These are phyloP conservation scores for Phialophora macrospora DNA, from an alignment of 2,329 filamentous ascomycete genomes.

Conservation along the genomic window DNA sequence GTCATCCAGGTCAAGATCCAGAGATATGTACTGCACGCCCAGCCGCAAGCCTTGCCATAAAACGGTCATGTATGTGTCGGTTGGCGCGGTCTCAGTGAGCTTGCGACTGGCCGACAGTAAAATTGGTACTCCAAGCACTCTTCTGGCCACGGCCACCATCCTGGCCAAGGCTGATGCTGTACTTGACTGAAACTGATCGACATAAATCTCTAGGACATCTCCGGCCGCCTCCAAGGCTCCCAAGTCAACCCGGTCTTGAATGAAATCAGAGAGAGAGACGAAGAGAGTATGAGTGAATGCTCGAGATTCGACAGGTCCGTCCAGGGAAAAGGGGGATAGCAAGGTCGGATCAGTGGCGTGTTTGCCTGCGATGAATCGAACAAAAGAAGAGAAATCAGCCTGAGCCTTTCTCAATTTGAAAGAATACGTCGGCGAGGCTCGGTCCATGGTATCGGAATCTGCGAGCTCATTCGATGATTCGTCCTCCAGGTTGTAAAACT, in stretches of 20 bases:
- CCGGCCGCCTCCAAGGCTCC: slow-evolving; percentile 62
- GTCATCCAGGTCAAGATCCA: slow-evolving; percentile 46
- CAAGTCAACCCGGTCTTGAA: slow-evolving; percentile 49
- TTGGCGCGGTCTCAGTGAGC: slow-evolving; percentile 7
- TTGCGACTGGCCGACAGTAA: slow-evolving; percentile 25
- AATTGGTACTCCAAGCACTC: slow-evolving; percentile 61
- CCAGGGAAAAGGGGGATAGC: slow-evolving; percentile 66
- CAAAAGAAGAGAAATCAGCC: slow-evolving; percentile 64
- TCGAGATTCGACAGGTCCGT: slow-evolving; percentile 63
- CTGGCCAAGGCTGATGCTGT: slow-evolving; percentile 58
- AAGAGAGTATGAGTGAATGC: slow-evolving; percentile 53
- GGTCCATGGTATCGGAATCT: slow-evolving; percentile 43
- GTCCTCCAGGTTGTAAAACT: slow-evolving; percentile 57
- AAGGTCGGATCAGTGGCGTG: slow-evolving; percentile 57
- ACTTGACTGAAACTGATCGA: slow-evolving; percentile 62
- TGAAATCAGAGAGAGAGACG: slow-evolving; percentile 46
- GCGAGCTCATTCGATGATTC: slow-evolving; percentile 44
- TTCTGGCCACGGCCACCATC: slow-evolving; percentile 62
- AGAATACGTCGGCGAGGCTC: slow-evolving; percentile 52
- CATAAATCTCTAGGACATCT: slow-evolving; percentile 65
- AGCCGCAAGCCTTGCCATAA: slow-evolving; percentile 48
- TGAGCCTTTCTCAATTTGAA: slow-evolving; percentile 60
- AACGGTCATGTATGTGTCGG: slow-evolving; percentile 44
- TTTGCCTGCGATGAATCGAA: slow-evolving; percentile 62
- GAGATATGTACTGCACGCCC: slow-evolving; percentile 49